phyloP scores from a whole-genome alignment of 2,329 filamentous ascomycete species.

The Sclerotiophoma versabilis region DNA sequence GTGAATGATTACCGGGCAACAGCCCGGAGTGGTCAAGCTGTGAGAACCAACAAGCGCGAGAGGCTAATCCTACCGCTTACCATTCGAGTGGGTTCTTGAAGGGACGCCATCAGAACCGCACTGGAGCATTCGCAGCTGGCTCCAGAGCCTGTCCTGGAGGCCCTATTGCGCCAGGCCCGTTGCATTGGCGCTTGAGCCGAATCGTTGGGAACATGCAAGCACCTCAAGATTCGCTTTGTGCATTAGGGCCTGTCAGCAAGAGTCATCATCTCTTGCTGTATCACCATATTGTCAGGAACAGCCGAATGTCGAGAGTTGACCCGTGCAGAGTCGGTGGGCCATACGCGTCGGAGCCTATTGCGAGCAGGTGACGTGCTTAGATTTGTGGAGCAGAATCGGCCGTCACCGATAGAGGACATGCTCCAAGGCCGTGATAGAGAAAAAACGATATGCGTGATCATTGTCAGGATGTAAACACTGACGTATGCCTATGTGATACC shows the following conservation, averaged over 20 bases:
- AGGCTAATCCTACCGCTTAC: neutral
- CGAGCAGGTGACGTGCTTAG: neutral
- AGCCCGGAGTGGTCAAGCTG: neutral
- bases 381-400: neutral
- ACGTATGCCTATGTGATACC: neutral
- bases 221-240: neutral
- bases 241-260: constrained; percentile 4
- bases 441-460: neutral
- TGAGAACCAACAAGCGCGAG: neutral
- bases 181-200: neutral
- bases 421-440: neutral
- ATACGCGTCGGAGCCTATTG: neutral
- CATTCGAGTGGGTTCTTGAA: neutral
- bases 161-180: neutral
- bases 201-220: too few relatives aligned
- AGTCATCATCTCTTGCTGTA: neutral
- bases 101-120: neutral
- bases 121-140: neutral
- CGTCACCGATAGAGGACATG: neutral
- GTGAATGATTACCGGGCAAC: neutral
- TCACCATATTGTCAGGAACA: neutral
- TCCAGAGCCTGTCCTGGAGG: neutral
- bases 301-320: neutral
- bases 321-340: neutral
- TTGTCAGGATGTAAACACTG: neutral